phyloP scores from a whole-genome alignment of 306 rosid genomes.

The Pyrus communis region DNA sequence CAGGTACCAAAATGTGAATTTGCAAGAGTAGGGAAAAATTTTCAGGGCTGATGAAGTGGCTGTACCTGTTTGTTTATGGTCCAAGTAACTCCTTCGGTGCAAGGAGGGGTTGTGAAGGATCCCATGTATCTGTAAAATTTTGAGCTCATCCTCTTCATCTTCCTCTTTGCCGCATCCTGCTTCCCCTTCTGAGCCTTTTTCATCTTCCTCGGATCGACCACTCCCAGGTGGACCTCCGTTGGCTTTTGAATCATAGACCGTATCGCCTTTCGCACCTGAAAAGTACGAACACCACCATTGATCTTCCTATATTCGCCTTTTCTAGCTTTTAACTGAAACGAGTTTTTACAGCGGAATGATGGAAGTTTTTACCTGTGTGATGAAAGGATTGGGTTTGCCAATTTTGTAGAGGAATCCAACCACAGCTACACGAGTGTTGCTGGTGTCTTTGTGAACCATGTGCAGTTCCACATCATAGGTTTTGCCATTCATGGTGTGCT shows the following conservation, averaged over 20 bases:
- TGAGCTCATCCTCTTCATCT: slow-evolving; percentile 22
- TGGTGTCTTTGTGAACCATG: slow-evolving; percentile 47
- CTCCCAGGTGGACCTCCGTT: slow-evolving; percentile 30
- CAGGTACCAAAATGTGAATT: too few species aligned
- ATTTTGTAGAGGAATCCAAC: slow-evolving; percentile 41
- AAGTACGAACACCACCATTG: not conserved
- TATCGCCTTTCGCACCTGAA: slow-evolving; percentile 39
- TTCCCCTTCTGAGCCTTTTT: slow-evolving; percentile 18
- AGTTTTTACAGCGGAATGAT: not conserved
- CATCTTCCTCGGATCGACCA: slow-evolving; percentile 41
- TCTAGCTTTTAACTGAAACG: not conserved
- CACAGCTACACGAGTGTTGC: slow-evolving; percentile 30
- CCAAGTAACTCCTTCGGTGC: slow-evolving; percentile 75
- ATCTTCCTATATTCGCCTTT: not conserved
- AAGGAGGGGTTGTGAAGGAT: slow-evolving; percentile 74
- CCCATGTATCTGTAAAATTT: slow-evolving; percentile 61
- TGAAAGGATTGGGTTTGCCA: slow-evolving; percentile 43
- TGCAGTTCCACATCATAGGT: slow-evolving; percentile 71
- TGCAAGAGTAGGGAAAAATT: too few species aligned
- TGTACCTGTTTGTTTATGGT: slow-evolving; percentile 44
- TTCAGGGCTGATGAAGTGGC: not conserved
- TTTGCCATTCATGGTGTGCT: slow-evolving; percentile 60
- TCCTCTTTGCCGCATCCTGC: slow-evolving; percentile 1
- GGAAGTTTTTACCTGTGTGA: slow-evolving; percentile 34
- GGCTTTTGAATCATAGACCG: slow-evolving; percentile 14